These are phyloP conservation scores for Ceratonia siliqua DNA, from an alignment of 306 rosid genomes.

Conservation along the genomic window DNA sequence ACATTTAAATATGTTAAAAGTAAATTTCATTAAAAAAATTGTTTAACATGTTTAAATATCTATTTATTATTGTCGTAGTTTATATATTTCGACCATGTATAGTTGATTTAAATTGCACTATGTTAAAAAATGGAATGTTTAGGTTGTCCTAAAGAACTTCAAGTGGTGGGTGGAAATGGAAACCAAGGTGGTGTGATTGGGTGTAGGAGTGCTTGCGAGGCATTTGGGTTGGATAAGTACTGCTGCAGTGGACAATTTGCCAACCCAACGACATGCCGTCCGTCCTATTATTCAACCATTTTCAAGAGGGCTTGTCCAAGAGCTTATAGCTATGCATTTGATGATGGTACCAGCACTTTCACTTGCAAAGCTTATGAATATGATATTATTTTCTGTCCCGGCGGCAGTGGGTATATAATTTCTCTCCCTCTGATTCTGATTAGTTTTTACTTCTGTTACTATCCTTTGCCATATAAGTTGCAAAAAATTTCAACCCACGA, in stretches of 20 bases:
- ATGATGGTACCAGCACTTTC: conserved; percentile 87
- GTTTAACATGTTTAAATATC: too few relatives aligned
- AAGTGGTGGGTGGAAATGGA: conserved; percentile 58
- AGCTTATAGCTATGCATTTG: conserved; percentile 92
- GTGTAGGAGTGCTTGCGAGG: conserved; percentile 91
- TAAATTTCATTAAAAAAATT: too few relatives aligned
- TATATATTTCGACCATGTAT: too few relatives aligned
- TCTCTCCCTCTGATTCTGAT: neutral
- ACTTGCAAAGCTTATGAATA: conserved; percentile 89
- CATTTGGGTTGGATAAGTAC: conserved; percentile 80
- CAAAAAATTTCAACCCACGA: neutral
- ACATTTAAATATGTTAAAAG: too few relatives aligned
- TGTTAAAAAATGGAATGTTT: conserved; percentile 27
- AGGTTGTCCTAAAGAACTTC: conserved; percentile 97
- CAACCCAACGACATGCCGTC: conserved; percentile 78
- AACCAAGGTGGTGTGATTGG: conserved; percentile 60
- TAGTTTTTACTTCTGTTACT: neutral
- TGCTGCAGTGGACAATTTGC: conserved; percentile 88
- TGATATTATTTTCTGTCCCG: conserved; percentile 75
- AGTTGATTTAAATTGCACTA: too few relatives aligned
- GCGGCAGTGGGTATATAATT: conserved; percentile 39
- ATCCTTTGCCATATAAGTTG: neutral
- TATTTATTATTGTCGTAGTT: too few relatives aligned
- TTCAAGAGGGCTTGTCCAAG: conserved; percentile 89
- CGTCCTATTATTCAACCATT: conserved; percentile 70